Base-by-base conservation (phyloP, 2,329 filamentous ascomycete species). In the Thelonectria olida region DNA sequence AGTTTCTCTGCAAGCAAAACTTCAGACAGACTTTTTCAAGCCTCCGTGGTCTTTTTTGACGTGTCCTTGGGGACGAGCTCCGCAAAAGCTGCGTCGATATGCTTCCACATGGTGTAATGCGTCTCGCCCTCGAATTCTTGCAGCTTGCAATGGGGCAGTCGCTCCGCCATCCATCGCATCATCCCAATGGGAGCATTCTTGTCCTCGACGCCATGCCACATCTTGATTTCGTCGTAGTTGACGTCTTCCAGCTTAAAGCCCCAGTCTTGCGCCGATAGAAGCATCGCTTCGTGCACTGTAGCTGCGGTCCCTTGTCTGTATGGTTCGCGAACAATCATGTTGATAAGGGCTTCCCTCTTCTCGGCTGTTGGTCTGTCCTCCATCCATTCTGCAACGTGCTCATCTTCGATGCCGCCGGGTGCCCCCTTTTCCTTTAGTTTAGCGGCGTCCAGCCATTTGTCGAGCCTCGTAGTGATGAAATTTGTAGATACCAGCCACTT, bases 121-220 rank as follows among this genome's bases (percentile, higher is more conserved):
- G 67, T 74, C 7, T 78, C 74, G 1, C 71, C 70, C 13, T 72
- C 68, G 38, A 73, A 77, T 61, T 79, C 77, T 2, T 65, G 63
- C 9, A 80, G 61, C 3, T 62, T 62, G 5, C 68, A 67, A 31
- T 79, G 67, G 2, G 75, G 76, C 27, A 82, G 48, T 12, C 67
- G 66, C 23, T 76, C 67, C 1, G 75, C 74, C 69, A 80, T 73
- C 51, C 75, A 78, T n/a, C 75, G 70, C 5, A 78, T 71, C 69
- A 74, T 72, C 19, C 55, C 58, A 9, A 77, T 68, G 1, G 76
- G 76, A 2, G 72, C 70, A 38, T 78, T 75, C 10, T 22, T 53
- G 27, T 78, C 76, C 17, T 70, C 62, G 2, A 58, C 62, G 2
- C 77, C 76, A 49, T 79, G 74, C 73, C 75, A 78, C 6, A 75